These are phyloP conservation scores for Petasospora fabianii DNA, from an alignment of 1,139 yeast species.

Conservation along the genomic window DNA sequence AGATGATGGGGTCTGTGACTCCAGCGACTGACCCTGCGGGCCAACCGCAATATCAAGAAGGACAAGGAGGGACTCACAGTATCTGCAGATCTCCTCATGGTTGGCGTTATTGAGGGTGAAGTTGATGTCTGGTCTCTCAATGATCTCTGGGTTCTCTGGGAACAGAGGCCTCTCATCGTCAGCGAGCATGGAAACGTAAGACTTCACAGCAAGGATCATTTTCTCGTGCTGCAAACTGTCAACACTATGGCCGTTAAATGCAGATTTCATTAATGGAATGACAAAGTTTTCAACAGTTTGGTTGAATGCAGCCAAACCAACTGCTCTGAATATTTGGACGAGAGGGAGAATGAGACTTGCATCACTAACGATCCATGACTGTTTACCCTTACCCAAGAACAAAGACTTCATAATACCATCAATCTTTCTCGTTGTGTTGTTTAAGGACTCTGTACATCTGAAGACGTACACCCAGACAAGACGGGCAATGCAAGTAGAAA, in stretches of 20 bases:
- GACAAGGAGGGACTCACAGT: conserved; percentile 53
- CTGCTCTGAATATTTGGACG: conserved; percentile 66
- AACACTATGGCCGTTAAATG: conserved; percentile 51
- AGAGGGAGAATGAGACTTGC: conserved; percentile 57
- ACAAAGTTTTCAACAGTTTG: conserved; percentile 76
- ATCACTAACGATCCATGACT: conserved; percentile 69
- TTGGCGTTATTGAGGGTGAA: conserved; percentile 41
- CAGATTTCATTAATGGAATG: conserved; percentile 50
- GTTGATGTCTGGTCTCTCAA: conserved; percentile 33
- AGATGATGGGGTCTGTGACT: conserved; percentile 28
- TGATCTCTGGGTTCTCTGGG: conserved; percentile 58
- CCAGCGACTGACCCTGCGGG: conserved; percentile 29
- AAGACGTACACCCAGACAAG: conserved; percentile 87
- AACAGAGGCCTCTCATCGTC: conserved; percentile 70
- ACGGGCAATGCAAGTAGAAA: conserved; percentile 65
- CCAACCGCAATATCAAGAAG: conserved; percentile 65
- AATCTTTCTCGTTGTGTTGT: conserved; percentile 73
- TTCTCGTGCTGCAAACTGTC: conserved; percentile 71
- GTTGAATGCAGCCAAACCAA: conserved; percentile 77
- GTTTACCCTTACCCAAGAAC: conserved; percentile 57
- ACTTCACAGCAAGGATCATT: conserved; percentile 61
- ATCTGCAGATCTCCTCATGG: conserved; percentile 75
- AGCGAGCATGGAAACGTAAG: conserved; percentile 66
- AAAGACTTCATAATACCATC: conserved; percentile 54
- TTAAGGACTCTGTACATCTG: conserved; percentile 83